Evolutionary conservation across 331 rosid genomes (phyloP).

Genomic region (Malus hybrid): DNA sequence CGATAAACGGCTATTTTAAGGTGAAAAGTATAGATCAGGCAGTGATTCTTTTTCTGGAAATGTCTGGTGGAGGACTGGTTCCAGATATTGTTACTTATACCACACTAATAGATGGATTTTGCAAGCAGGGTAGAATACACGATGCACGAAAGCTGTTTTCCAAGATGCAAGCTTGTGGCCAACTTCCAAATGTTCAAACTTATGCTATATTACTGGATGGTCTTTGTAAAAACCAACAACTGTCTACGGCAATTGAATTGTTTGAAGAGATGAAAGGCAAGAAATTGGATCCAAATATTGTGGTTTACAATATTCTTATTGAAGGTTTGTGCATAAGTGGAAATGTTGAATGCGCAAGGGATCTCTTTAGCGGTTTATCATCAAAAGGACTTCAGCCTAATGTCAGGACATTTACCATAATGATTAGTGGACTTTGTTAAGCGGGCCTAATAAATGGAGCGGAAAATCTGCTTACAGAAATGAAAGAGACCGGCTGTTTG

Average conservation of each 20-base stretch:
- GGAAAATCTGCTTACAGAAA: too few relatives aligned
- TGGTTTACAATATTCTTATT: too few relatives aligned
- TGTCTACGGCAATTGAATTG: not conserved
- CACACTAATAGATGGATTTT: not conserved
- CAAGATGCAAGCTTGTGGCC: not conserved
- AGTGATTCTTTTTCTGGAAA: not conserved
- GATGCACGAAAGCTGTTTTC: not conserved
- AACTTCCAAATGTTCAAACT: not conserved
- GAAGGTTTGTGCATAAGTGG: too few relatives aligned
- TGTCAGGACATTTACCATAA: too few relatives aligned
- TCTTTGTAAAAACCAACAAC: not conserved
- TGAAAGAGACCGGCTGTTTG: too few relatives aligned
- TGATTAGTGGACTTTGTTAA: too few relatives aligned
- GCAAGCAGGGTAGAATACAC: not conserved
- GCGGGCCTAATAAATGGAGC: too few relatives aligned
- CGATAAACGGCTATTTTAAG: constrained; percentile 2
- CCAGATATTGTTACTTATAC: not conserved
- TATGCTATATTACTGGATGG: not conserved
- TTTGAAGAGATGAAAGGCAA: too few relatives aligned
- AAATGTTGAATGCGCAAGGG: too few relatives aligned
- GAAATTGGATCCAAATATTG: not conserved
- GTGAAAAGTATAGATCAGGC: not conserved
- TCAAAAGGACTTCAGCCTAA: too few relatives aligned
- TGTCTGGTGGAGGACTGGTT: too few relatives aligned
- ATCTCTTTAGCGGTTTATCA: too few relatives aligned